These are phyloP conservation scores for Cenchrus americanus DNA, from an alignment of 176 grass and related monocot genomes.

Conservation along the genomic window DNA sequence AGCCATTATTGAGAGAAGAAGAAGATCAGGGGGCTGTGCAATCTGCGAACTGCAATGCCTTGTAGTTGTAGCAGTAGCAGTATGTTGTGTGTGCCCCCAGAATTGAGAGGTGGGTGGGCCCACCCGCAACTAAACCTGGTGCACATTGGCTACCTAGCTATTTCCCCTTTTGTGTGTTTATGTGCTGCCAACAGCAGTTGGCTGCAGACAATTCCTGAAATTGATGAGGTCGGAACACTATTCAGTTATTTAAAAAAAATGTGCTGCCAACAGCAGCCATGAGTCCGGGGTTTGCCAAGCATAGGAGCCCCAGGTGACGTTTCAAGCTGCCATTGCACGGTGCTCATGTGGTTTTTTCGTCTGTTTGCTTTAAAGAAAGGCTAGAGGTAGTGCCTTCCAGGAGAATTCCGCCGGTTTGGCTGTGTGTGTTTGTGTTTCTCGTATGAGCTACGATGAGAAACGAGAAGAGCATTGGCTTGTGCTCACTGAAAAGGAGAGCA, in stretches of 20 bases:
- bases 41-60: neutral
- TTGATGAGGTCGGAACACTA: too few relatives aligned
- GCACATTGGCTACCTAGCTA: neutral
- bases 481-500: slow-evolving; percentile 30
- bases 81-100: neutral
- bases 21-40: neutral
- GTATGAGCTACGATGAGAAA: neutral
- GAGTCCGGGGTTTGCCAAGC: neutral
- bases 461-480: neutral
- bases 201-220: too few relatives aligned
- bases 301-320: slow-evolving; percentile 10
- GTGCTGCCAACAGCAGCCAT: neutral
- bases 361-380: neutral
- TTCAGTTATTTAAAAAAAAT: too few relatives aligned
- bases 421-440: neutral
- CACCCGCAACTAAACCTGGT: slow-evolving; percentile 15
- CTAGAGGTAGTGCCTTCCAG: neutral
- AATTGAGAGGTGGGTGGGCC: slow-evolving; percentile 20
- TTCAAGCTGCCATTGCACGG: slow-evolving; percentile 29
- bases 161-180: neutral
- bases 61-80: neutral
- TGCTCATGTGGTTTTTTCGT: slow-evolving; percentile 9
- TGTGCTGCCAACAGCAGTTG: neutral
- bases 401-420: neutral
- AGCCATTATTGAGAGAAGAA: slow-evolving; percentile 36